These are phyloP conservation scores for Periconia macrospinosa DNA, from an alignment of 2,329 filamentous ascomycete genomes.

Conservation along the genomic window DNA sequence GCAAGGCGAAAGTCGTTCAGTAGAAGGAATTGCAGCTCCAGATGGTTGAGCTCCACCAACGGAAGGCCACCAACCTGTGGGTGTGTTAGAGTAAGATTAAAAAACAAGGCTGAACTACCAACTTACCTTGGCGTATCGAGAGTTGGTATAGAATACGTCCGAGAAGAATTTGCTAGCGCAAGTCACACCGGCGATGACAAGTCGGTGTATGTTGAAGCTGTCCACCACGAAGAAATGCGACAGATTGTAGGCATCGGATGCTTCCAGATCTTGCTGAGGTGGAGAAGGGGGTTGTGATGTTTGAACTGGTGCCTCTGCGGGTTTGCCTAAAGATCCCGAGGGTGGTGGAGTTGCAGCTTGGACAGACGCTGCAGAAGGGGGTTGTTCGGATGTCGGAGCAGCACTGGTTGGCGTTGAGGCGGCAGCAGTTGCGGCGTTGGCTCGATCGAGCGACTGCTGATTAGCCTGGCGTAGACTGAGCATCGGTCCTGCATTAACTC, in stretches of 20 bases:
- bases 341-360: conserved; percentile 53
- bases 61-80: conserved; percentile 90
- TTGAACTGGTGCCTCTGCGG: conserved; percentile 30
- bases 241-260: conserved; percentile 54
- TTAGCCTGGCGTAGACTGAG: conserved; percentile 61
- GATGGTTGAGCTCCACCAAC: conserved; percentile 87
- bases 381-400: conserved; percentile 24
- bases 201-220: conserved; percentile 96
- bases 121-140: conserved; percentile 94
- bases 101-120: not conserved
- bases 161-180: conserved; percentile 99
- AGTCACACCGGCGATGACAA: conserved; percentile 95
- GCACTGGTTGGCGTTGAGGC: conserved; percentile 37
- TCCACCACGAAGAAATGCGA: conserved; percentile 90
- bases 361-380: conserved; percentile 31
- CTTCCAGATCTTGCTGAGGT: conserved; percentile 40
- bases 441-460: conserved; percentile 50
- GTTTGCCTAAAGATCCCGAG: conserved; percentile 51
- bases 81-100: conserved; percentile 11
- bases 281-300: conserved; percentile 41
- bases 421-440: conserved; percentile 38
- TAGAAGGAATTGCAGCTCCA: conserved; percentile 93
- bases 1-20: conserved; percentile 95
- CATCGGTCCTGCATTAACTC: conserved; percentile 80
- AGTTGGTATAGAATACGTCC: conserved; percentile 98